phyloP scores from a whole-genome alignment of 1,139 yeast species.

The Suhomyces wounanorum region DNA sequence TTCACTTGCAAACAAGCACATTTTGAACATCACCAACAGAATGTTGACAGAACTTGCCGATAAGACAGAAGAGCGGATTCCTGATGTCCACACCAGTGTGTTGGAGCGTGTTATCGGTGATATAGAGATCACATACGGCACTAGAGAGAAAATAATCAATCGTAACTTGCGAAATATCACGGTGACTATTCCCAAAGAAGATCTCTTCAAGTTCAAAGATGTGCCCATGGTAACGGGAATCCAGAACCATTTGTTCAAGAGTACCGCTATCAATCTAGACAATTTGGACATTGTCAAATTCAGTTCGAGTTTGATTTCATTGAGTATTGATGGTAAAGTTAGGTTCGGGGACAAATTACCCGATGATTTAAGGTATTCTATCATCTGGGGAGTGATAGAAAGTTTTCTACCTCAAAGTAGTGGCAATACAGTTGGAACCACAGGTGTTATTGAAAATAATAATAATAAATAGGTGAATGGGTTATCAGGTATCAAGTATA shows the following conservation, averaged over 20 bases:
- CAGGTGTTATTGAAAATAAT: neutral
- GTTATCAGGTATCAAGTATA: no score
- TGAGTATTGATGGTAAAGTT: conserved; percentile 26
- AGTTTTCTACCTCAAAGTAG: conserved; percentile 1
- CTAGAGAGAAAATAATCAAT: conserved; percentile 14
- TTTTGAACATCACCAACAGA: conserved; percentile 13
- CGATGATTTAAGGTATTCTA: conserved; percentile 6
- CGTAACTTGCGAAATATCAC: conserved; percentile 24
- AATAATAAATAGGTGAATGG: no score
- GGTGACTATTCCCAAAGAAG: conserved; percentile 27
- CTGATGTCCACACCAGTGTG: conserved; percentile 2
- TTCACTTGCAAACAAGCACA: conserved; percentile 11
- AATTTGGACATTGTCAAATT: conserved; percentile 25
- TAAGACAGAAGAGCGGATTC: conserved; percentile 3
- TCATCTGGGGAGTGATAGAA: conserved; percentile 16
- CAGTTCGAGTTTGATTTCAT: conserved; percentile 22
- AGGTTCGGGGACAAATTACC: conserved; percentile 16
- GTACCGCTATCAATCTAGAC: conserved; percentile 24
- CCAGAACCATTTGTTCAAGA: conserved; percentile 20
- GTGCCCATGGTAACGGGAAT: conserved; percentile 11
- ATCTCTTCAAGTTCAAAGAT: conserved; percentile 17
- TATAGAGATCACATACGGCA: conserved; percentile 17
- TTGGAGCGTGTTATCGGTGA: conserved; percentile 15
- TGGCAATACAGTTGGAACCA: neutral
- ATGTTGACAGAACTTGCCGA: conserved; percentile 9